Conservation (phyloP, 495 filamentous ascomycete genomes). For the Aspergillus olivimuriae region DNA sequence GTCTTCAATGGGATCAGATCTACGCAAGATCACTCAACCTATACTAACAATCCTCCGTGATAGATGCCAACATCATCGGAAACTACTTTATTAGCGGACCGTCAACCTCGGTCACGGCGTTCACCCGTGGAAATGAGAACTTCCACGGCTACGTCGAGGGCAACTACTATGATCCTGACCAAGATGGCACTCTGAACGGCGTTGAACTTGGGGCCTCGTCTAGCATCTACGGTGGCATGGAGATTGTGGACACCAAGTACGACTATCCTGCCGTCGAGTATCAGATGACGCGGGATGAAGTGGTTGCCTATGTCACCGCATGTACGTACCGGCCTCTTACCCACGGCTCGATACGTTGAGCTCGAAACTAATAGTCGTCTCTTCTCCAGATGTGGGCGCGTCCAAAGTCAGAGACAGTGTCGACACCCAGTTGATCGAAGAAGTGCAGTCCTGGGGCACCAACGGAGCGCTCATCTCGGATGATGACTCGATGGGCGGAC, state of each 20-base stretch:
- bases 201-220: slow-evolving; percentile 5
- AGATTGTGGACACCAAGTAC: slow-evolving; percentile 9
- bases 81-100: slow-evolving; percentile 18
- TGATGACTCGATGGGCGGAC: slow-evolving; percentile 10
- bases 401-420: slow-evolving; percentile 13
- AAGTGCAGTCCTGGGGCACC: slow-evolving; percentile 10
- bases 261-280: slow-evolving; percentile 9
- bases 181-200: slow-evolving; percentile 12
- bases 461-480: slow-evolving; percentile 12
- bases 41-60: neutral
- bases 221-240: slow-evolving; percentile 12
- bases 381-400: slow-evolving; percentile 12
- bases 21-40: too few species aligned
- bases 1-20: neutral
- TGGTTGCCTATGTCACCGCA: slow-evolving; percentile 8
- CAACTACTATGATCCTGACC: slow-evolving; percentile 15
- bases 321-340: slow-evolving; percentile 10
- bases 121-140: slow-evolving; percentile 14
- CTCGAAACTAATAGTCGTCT: too few species aligned
- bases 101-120: slow-evolving; percentile 12
- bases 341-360: too few species aligned
- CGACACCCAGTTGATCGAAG: slow-evolving; percentile 8
- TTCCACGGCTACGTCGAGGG: slow-evolving; percentile 17
- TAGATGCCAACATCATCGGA: slow-evolving; percentile 13
- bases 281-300: slow-evolving; percentile 7